phyloP scores from a whole-genome alignment of 169 alveolate species.

The Perkinsus chesapeaki region DNA sequence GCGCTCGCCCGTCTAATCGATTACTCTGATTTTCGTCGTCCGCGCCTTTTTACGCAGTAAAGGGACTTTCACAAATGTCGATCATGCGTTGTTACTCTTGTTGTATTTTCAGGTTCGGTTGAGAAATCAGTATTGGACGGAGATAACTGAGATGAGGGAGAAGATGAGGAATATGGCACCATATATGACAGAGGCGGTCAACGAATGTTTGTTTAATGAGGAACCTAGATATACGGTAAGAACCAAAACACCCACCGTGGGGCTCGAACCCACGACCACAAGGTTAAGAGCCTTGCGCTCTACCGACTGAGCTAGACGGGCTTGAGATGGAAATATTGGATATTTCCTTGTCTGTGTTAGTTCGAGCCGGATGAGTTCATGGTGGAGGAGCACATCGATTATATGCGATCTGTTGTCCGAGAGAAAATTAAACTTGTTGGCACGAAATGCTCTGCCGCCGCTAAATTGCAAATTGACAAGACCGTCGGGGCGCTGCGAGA shows the following conservation, averaged over 20 bases:
- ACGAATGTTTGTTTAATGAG: neutral
- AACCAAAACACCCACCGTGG: conserved; percentile 45
- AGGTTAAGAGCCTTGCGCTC: conserved; percentile 98
- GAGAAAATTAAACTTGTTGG: neutral
- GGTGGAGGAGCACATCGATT: neutral
- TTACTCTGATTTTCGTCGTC: too few relatives aligned
- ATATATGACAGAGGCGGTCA: neutral
- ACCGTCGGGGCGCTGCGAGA: neutral
- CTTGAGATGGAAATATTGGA: conserved; percentile 32
- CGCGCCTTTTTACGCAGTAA: neutral
- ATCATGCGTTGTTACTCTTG: neutral
- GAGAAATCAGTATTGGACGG: neutral
- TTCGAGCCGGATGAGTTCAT: neutral
- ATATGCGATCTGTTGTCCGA: neutral
- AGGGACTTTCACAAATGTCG: neutral
- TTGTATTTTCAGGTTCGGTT: neutral
- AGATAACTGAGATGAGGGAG: neutral
- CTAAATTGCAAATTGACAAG: neutral
- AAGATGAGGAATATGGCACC: neutral
- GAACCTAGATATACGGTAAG: neutral
- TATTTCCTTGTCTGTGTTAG: neutral
- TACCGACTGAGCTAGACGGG: conserved; percentile 99
- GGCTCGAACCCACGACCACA: conserved; percentile 99
- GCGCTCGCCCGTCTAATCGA: too few relatives aligned
- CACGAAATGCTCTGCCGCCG: neutral